A percentile compares a stretch with the other conserved stretches of the same genome.
Conservation (phyloP, 2,329 filamentous ascomycete species). For the Thermoascus crustaceus region DNA sequence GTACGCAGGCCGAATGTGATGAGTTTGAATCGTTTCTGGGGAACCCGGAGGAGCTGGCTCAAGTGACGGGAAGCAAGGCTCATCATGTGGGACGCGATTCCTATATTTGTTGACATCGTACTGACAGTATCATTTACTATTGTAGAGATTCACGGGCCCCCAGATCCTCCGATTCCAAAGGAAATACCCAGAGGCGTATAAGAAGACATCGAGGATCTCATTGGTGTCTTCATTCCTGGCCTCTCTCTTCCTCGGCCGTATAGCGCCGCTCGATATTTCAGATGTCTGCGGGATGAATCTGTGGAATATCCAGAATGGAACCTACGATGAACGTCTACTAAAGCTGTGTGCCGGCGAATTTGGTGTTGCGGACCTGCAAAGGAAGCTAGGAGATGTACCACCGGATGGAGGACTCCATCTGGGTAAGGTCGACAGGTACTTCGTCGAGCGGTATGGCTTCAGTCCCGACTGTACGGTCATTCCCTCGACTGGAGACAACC, state of each 20-base stretch:
- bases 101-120: constrained; percentile 1
- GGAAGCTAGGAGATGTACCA: constrained; percentile 72
- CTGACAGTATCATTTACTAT: neutral
- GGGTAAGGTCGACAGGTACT: constrained; percentile 70
- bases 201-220: constrained; percentile 73
- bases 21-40: constrained; percentile 70
- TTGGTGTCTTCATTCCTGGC: constrained; percentile 94
- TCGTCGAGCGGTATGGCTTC: constrained; percentile 71
- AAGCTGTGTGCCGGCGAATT: constrained; percentile 62
- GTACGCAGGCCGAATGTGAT: constrained; percentile 86
- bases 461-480: constrained; percentile 63
- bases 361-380: constrained; percentile 56
- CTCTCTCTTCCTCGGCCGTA: constrained; percentile 73
- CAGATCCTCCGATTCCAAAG: constrained; percentile 85
- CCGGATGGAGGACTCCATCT: constrained; percentile 73
- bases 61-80: constrained; percentile 80
- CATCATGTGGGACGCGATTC: constrained; percentile 65
- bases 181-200: constrained; percentile 73
- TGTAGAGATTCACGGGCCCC: constrained; percentile 85
- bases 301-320: constrained; percentile 72
- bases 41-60: constrained; percentile 58
- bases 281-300: constrained; percentile 97
- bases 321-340: constrained; percentile 69
- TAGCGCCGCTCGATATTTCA: constrained; percentile 86
- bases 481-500: constrained; percentile 93